A percentile compares a stretch with the other conserved stretches of the same genome.
Evolutionary conservation across 352 stramenopile species (phyloP).

Genomic region (Blastocystis sp.): DNA sequence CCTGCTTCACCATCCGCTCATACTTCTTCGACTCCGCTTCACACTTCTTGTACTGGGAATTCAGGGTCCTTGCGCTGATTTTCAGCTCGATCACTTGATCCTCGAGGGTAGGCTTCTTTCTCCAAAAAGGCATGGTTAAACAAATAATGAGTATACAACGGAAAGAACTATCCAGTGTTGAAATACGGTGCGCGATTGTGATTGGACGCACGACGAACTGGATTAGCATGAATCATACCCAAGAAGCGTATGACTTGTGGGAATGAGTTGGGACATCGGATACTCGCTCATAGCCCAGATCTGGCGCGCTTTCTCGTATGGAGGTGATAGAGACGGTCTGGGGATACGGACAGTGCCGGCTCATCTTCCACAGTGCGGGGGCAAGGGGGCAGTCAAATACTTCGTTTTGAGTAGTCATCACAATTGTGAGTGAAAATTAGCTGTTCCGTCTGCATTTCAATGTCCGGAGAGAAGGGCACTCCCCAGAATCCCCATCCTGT

Average conservation of each 20-base stretch:
- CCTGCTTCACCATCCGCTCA: slow-evolving; percentile 32
- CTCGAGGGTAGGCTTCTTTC: slow-evolving; percentile 49
- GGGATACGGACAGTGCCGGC: too few relatives aligned
- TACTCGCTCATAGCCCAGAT: too few relatives aligned
- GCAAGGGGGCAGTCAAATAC: too few relatives aligned
- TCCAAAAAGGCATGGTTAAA: slow-evolving; percentile 42
- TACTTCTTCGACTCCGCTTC: slow-evolving; percentile 23
- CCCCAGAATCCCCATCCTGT: background rate
- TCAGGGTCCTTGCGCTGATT: slow-evolving; percentile 40
- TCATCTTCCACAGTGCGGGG: too few relatives aligned
- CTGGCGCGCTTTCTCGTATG: too few relatives aligned
- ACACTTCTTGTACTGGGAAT: slow-evolving; percentile 52
- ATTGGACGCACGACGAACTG: background rate
- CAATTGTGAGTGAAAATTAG: background rate
- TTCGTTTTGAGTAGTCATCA: too few relatives aligned
- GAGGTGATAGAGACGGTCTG: too few relatives aligned
- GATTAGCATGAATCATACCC: background rate
- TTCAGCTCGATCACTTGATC: slow-evolving; percentile 61
- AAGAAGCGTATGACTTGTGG: too few relatives aligned
- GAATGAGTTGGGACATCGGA: too few relatives aligned
- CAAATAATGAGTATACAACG: background rate
- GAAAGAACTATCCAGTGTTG: background rate
- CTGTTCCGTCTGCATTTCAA: background rate
- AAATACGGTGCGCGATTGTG: background rate
- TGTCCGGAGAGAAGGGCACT: background rate